Conservation (phyloP, 257 asterid species). For the Plectranthus barbatus region DNA sequence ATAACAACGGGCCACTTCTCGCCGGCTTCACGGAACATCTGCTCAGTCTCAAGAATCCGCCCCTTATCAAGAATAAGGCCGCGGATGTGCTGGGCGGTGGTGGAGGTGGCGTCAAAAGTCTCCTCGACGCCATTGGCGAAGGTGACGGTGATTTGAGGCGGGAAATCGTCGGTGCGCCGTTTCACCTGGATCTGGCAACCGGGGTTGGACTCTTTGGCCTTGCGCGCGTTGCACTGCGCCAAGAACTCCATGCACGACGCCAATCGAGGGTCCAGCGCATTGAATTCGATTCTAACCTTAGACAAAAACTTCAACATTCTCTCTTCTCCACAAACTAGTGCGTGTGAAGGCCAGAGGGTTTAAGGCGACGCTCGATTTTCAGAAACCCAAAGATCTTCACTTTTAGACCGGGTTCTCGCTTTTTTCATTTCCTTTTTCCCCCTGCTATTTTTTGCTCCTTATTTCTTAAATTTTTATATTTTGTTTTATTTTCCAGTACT, state of each 20-base stretch:
- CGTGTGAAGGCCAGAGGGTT: constrained; percentile 52
- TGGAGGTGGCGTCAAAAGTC: constrained; percentile 69
- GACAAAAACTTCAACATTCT: constrained; percentile 83
- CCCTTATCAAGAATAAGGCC: constrained; percentile 80
- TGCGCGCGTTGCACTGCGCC: constrained; percentile 88
- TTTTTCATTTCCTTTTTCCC: no score
- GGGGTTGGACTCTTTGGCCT: constrained; percentile 87
- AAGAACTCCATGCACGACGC: constrained; percentile 92
- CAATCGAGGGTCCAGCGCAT: constrained; percentile 76
- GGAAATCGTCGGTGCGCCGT: constrained; percentile 89
- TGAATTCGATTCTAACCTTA: constrained; percentile 85
- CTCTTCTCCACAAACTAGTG: constrained; percentile 1
- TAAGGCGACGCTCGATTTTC: no score
- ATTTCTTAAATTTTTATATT: no score
- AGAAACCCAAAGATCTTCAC: not conserved
- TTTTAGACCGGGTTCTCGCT: not conserved
- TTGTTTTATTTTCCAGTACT: no score
- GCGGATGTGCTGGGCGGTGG: constrained; percentile 77
- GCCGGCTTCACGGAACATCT: constrained; percentile 87
- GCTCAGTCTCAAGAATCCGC: constrained; percentile 75
- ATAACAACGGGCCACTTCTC: constrained; percentile 90
- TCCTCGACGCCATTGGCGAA: constrained; percentile 83
- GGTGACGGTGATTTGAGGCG: constrained; percentile 82
- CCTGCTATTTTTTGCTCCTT: no score
- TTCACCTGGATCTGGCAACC: constrained; percentile 79